These are phyloP conservation scores for Pseudogymnoascus sp. DNA, from an alignment of 2,329 filamentous ascomycete genomes.

Conservation along the genomic window DNA sequence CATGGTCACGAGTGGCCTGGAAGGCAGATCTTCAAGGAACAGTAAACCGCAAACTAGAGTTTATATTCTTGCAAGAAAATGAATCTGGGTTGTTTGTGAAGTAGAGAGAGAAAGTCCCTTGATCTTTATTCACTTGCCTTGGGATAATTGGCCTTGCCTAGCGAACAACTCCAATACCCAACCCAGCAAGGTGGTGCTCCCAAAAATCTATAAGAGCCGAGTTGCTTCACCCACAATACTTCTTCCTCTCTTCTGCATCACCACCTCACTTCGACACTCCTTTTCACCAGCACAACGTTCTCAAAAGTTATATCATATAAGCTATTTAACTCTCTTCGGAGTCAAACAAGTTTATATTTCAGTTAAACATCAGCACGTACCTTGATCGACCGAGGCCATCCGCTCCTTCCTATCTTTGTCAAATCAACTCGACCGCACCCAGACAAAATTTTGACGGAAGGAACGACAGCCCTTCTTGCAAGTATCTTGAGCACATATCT, in stretches of 20 bases:
- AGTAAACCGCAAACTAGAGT: not conserved
- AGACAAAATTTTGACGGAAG: not conserved
- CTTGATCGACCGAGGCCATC: not conserved
- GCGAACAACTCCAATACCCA: not conserved
- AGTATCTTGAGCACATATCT: not conserved
- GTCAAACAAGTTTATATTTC: slow-evolving; percentile 9
- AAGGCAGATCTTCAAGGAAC: not conserved
- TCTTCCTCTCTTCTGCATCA: not conserved
- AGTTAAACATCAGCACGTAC: not conserved
- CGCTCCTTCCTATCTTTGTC: slow-evolving; percentile 8
- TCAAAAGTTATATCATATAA: slow-evolving; percentile 5
- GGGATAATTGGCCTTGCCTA: not conserved
- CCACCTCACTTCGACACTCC: not conserved
- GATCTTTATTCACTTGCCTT: not conserved
- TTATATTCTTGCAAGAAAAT: not conserved
- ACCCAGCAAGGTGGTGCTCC: not conserved
- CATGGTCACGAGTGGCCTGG: not conserved
- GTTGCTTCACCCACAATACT: slow-evolving; percentile 1
- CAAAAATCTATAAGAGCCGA: not conserved
- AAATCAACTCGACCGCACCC: not conserved
- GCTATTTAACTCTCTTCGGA: slow-evolving; percentile 4
- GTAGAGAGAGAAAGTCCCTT: too few species aligned
- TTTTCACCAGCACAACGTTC: not conserved
- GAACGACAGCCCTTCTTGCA: slow-evolving; percentile 4
- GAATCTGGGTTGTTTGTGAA: not conserved